Base-by-base conservation (phyloP, 1,139 yeast genomes). In the Barnettozyma hawaiiensis region DNA sequence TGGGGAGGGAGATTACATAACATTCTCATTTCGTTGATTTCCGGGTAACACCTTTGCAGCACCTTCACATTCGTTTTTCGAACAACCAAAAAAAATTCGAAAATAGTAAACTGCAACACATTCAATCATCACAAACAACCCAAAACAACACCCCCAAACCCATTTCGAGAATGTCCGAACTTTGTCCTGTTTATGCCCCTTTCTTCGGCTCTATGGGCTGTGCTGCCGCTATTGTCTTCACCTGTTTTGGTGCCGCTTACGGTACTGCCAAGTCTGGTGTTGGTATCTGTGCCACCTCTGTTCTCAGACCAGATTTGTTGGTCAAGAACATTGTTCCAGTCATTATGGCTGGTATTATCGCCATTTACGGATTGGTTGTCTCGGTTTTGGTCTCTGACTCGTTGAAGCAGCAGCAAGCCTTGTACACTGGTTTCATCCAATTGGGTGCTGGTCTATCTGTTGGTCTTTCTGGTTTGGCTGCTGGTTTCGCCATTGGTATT, bases 231-330 rank as follows among this genome's bases (percentile, higher is more conserved):
- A 92, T 94, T 64, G 86, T 92, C 62, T 89, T 92, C 78, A 92
- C 98, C 67, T 87, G 96, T 69, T 85, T 90, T 61, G 99, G 99
- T 74, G 97, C 99, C 57, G 92, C 97, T 44, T 89, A 90, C 67
- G 99, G 98, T 75, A 94, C 98, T 55, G 99, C 99, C 62, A 94
- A 94, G 72, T 85, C 96, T 34, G 99, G 99, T 71, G 95, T 92
- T 52, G 98, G 99, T 80, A 90, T 94, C 64, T 89, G 97, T 73
- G 98, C 96, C 64, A 89, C 97, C 56, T 86, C 96, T 70, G 96
- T 90, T 50, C 75, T 92, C 66, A 85, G 97, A 78, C 98, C 98
- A 53, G 97, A 92, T 66, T 76, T 87, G 67, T 78, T 84, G 70
- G 95, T 89, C 55, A 85, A 78, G 69, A 83, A 81, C 67, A 81